phyloP scores from a whole-genome alignment of 2,329 filamentous ascomycete genomes.

The Talaromyces albobiverticillius region DNA sequence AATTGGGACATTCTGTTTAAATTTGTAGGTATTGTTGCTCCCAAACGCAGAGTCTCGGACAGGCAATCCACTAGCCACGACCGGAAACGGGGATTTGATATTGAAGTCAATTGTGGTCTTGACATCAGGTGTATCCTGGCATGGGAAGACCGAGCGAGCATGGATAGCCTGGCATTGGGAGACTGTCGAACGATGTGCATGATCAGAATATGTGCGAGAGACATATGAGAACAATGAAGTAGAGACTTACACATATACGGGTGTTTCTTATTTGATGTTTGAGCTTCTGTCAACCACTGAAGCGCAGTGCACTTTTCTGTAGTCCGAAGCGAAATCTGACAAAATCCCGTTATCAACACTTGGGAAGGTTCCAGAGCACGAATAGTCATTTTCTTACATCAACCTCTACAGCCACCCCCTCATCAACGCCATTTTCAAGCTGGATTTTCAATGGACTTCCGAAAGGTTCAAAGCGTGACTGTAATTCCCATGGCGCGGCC shows the following conservation, averaged over 20 bases:
- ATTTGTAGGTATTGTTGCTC: conserved; percentile 70
- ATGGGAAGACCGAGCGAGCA: conserved; percentile 88
- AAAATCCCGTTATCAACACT: conserved; percentile 3
- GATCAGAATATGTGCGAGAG: neutral
- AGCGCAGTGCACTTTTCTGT: conserved; percentile 86
- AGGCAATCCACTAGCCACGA: conserved; percentile 83
- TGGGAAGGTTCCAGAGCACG: neutral
- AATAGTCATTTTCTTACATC: conserved; percentile 33
- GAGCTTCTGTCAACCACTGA: conserved; percentile 90
- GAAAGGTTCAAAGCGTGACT: conserved; percentile 69
- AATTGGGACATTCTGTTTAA: conserved; percentile 88
- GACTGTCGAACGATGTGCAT: conserved; percentile 42
- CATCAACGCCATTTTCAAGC: conserved; percentile 46
- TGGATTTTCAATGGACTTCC: conserved; percentile 48
- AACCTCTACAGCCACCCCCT: conserved; percentile 48
- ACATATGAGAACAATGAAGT: neutral
- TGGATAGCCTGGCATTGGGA: conserved; percentile 97
- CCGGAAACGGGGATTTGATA: conserved; percentile 79
- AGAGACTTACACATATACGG: conserved; percentile 74
- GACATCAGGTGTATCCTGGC: conserved; percentile 95
- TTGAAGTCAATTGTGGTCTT: conserved; percentile 94
- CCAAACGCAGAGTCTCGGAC: conserved; percentile 50
- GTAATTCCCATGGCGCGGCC: conserved; percentile 66
- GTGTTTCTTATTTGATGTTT: conserved; percentile 93
- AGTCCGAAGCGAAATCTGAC: conserved; percentile 69